Evolutionary conservation across 139 green algal species (phyloP).

Genomic region (Haematococcus sp.): DNA sequence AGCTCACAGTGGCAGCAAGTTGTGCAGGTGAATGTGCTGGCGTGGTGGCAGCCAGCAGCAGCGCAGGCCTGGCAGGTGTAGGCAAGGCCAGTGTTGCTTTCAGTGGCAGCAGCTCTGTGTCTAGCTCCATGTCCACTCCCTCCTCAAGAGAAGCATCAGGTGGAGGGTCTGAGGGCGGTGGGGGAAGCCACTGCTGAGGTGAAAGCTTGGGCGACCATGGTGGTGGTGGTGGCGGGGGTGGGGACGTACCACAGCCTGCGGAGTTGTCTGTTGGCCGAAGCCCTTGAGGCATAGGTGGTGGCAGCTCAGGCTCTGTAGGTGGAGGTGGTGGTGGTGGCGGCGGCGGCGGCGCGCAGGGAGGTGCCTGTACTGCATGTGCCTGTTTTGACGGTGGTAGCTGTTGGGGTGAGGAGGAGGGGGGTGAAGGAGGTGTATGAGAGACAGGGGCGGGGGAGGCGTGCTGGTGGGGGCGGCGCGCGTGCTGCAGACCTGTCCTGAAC

Average conservation of each 20-base stretch:
- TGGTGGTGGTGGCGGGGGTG: background rate
- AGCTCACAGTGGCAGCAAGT: no score
- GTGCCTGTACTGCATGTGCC: no score
- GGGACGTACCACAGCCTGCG: background rate
- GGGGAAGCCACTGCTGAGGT: background rate
- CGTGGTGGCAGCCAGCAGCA: background rate
- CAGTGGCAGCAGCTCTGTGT: background rate
- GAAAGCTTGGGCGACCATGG: background rate
- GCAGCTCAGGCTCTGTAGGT: background rate
- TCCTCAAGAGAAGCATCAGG: background rate
- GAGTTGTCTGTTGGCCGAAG: background rate
- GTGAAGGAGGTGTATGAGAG: no score
- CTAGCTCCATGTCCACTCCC: conserved; percentile 1
- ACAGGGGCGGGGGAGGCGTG: no score
- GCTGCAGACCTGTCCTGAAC: no score
- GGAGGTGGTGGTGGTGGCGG: background rate
- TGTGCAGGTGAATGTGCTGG: background rate
- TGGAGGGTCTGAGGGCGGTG: background rate
- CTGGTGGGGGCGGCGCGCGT: no score
- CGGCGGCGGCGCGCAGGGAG: background rate
- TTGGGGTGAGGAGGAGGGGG: no score
- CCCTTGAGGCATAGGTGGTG: no score
- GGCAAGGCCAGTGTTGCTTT: no score
- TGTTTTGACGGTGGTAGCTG: no score
- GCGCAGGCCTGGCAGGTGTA: no score